Evolutionary conservation across 179 eudicot species (phyloP), one percentile per base, ranked within the genome.

Genomic region (Beta macrorhiza): DNA sequence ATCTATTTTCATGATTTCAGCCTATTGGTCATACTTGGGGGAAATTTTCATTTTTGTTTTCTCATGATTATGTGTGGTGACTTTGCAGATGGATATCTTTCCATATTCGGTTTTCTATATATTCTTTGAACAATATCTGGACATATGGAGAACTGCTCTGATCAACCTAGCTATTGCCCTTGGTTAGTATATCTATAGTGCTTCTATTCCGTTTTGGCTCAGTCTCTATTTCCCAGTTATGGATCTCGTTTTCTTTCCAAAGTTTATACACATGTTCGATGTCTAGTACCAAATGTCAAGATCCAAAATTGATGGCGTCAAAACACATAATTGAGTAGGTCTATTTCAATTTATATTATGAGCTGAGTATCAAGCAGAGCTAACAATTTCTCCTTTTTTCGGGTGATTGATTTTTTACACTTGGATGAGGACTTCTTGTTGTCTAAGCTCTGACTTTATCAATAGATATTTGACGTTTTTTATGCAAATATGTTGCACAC

Each of bases 61-160:
- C 75, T 79, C 63, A 51, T 80, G 80, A 67, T 68, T 17, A 64
- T 72, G 29, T 72, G 1, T 37, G 63, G 52, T 74, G 44, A 64
- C 44, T 73, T 74, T 89, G 91, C 97, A 95, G 98, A 91, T 95
- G 77, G 94, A 92, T 75, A 83, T 95, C 68, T 95, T 93, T 79
- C 98, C 99, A 67, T 95, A 95, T 87, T 93, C 99, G 0, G 97
- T 93, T 67, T 95, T 90, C 87, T 95, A 95, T 75, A 92, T 92
- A 82, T 95, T 89, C 87, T 95, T 95, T 87, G 99, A 95, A 91
- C 99, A 95, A 87, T 95, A 95, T 82, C 88, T 95, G 84, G 91
- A 90, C 83, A 95, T 95, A 83, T 95, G 99, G 99, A 85, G 80
- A 77, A 93, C 92, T 72, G 98, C 99, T 53, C 83, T 95, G 78